Evolutionary conservation across 164 flowering plant species (phyloP), one percentile per base, ranked within the genome.

Genomic region (Aristolochia contorta): DNA sequence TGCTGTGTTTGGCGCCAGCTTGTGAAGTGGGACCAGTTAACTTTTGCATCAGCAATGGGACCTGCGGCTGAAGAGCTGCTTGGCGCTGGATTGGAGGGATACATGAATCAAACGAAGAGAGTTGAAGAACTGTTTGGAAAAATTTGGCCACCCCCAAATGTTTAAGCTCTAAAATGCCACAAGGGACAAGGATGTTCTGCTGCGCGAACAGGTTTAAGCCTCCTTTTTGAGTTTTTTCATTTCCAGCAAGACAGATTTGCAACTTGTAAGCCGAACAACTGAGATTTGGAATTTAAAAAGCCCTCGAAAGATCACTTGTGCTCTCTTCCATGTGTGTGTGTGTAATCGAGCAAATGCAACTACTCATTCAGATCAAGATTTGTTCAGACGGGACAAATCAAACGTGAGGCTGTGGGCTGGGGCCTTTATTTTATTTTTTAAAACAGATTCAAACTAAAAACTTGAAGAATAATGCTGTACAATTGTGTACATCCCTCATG

Each of bases 131-230:
- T 85, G 13, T 85, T 94, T 57, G 87, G 70, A 14, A 94, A 90
- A 78, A 85, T 94, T 49, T 94, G 99, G 99, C 99, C 99, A 27
- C 97, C 99, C 1, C 99, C 99, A 21, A 91, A 94, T 58, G 95
- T 94, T 14, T 93, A 54, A 81, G 61, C 7, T 58, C 6, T 47
- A 15, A 57, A 49, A 18, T 49, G 53, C 53, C 53, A 27, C 30
- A 27, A 27, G 5, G 2, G n/a, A 49, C 53, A 4, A 18, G 22
- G 53, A 1, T 19, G 22, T 4, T 20, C 53, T 18, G 53, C 43
- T 37, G 53, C 14, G 53, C 19, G 15, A 12, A 18, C 19, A 49
- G 22, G 53, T 18, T 18, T 5, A 13, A 49, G 19, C 53, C 20
- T 18, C 20, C 53, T 6, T 6, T 18, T 49, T 18, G 30, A 27